Conservation (phyloP, 1,139 yeast genomes). For the Candida mesenterica region DNA sequence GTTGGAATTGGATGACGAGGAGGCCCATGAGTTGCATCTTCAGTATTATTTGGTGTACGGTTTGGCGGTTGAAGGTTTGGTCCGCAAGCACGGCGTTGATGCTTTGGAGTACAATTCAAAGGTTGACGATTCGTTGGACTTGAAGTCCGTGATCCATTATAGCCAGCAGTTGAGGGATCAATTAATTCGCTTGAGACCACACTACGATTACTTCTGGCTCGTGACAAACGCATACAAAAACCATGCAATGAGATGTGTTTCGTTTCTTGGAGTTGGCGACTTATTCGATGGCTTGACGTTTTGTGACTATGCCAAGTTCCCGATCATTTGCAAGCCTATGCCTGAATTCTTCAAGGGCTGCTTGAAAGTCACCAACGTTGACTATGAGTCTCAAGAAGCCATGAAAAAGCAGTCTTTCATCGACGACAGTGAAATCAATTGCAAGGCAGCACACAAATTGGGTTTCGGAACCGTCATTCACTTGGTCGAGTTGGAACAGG, state of each 20-base stretch:
- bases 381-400: conserved; percentile 39
- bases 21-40: conserved; percentile 71
- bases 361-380: conserved; percentile 60
- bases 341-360: conserved; percentile 51
- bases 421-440: conserved; percentile 77
- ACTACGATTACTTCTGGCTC: conserved; percentile 59
- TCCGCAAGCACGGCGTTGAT: conserved; percentile 75
- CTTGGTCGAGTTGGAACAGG: conserved; percentile 52
- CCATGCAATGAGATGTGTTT: conserved; percentile 77
- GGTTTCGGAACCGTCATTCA: conserved; percentile 58
- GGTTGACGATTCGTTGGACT: conserved; percentile 90
- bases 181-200: conserved; percentile 44
- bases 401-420: conserved; percentile 53
- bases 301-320: conserved; percentile 73
- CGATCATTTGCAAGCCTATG: conserved; percentile 88
- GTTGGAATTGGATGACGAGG: conserved; percentile 62
- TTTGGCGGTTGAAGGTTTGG: conserved; percentile 88
- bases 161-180: conserved; percentile 51
- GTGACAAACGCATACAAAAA: conserved; percentile 92
- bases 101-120: conserved; percentile 84
- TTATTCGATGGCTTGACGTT: conserved; percentile 89
- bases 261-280: conserved; percentile 82
- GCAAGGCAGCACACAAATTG: conserved; percentile 50
- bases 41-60: conserved; percentile 86
- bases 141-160: conserved; percentile 70